Evolutionary conservation across 768 basidiomycete genomes (phyloP).

Genomic region (Suillus subalutaceus): DNA sequence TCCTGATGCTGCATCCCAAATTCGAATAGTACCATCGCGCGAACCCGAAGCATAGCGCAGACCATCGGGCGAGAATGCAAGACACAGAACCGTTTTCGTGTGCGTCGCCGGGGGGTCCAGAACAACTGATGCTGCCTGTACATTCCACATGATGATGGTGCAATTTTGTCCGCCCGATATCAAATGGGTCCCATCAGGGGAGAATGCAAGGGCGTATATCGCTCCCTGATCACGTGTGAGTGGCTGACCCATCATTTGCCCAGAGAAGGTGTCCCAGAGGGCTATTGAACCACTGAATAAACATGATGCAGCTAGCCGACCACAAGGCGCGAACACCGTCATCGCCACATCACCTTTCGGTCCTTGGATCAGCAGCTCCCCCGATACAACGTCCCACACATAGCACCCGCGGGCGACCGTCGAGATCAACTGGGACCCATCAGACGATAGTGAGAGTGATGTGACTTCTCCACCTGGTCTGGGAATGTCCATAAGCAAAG

Average conservation of each 20-base stretch:
- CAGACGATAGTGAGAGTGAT: constrained; percentile 28
- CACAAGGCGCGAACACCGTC: constrained; percentile 34
- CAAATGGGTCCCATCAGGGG: constrained; percentile 26
- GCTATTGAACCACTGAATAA: constrained; percentile 21
- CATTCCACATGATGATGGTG: constrained; percentile 31
- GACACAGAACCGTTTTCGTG: constrained; percentile 26
- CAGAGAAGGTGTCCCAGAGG: constrained; percentile 32
- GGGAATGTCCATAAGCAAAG: constrained; percentile 33
- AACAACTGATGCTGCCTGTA: constrained; percentile 15
- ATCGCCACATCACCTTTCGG: constrained; percentile 16
- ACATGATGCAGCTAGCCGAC: constrained; percentile 28
- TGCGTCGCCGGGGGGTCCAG: constrained; percentile 26
- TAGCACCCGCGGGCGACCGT: constrained; percentile 22
- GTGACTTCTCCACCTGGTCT: constrained; percentile 17
- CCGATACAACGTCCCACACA: constrained; percentile 32
- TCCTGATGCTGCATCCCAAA: constrained; percentile 31
- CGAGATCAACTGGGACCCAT: constrained; percentile 33
- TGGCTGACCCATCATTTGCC: constrained; percentile 17
- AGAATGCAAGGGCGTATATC: constrained; percentile 33
- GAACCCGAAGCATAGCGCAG: constrained; percentile 34
- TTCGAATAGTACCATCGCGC: constrained; percentile 28
- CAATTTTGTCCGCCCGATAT: constrained; percentile 31
- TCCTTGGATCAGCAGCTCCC: constrained; percentile 24
- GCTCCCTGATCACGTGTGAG: constrained; percentile 24
- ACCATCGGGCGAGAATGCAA: constrained; percentile 33